A percentile compares a stretch with the other conserved stretches of the same genome.
Evolutionary conservation across 208 protist genomes (phyloP).

Genomic region (Herpetomonas tarakana): DNA sequence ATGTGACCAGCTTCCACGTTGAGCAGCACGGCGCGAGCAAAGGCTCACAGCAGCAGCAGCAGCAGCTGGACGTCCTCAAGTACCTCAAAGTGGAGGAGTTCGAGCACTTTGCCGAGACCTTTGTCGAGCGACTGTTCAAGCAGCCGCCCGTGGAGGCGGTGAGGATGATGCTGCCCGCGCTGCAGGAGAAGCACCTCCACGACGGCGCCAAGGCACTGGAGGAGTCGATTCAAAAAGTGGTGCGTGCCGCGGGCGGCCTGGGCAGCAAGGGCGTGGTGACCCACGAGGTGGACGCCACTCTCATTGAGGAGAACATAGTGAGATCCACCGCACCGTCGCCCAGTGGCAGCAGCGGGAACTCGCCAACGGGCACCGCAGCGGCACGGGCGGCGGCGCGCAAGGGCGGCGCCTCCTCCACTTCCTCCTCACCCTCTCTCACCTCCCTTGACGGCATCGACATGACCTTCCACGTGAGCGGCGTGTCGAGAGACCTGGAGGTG

Average conservation of each 20-base stretch:
- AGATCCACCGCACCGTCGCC: not conserved
- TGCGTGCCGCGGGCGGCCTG: constrained; percentile 34
- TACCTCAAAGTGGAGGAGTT: constrained; percentile 73
- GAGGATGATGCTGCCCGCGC: constrained; percentile 54
- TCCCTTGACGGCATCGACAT: constrained; percentile 52
- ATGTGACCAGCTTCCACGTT: constrained; percentile 75
- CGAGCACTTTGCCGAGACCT: constrained; percentile 56
- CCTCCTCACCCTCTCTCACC: too few relatives aligned
- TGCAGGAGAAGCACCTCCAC: constrained; percentile 44
- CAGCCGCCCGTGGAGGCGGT: constrained; percentile 41
- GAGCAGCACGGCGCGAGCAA: constrained; percentile 9
- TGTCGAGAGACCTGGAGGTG: constrained; percentile 49
- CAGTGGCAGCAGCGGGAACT: constrained; percentile 17
- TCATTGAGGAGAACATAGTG: constrained; percentile 10
- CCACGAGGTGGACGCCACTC: constrained; percentile 22
- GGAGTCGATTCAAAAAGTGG: constrained; percentile 33
- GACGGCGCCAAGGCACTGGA: constrained; percentile 20
- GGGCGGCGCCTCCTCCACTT: constrained; percentile 9
- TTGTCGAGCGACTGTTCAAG: constrained; percentile 64
- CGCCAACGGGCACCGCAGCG: not conserved
- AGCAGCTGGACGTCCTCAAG: constrained; percentile 54
- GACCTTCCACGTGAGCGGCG: constrained; percentile 49
- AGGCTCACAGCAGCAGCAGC: constrained; percentile 13
- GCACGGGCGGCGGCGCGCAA: not conserved
- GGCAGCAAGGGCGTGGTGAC: constrained; percentile 20